phyloP scores from a whole-genome alignment of 495 filamentous ascomycete genomes.

The Penicillium psychrofluorescens region DNA sequence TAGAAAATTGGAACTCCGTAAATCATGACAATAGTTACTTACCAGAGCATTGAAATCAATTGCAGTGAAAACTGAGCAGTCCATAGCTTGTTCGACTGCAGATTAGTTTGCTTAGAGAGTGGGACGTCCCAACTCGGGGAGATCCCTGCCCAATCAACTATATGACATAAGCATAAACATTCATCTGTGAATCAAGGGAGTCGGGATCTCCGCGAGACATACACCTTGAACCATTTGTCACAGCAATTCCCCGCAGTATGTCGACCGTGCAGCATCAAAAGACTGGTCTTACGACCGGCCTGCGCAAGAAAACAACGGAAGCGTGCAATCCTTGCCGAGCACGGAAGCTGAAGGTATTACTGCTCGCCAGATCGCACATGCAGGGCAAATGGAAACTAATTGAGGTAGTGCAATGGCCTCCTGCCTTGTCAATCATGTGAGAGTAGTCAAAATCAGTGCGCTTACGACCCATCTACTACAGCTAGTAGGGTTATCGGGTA shows the following conservation, averaged over 20 bases:
- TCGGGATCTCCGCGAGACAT: constrained; percentile 4
- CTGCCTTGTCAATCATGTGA: constrained; percentile 8
- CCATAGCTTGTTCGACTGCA: too few relatives aligned
- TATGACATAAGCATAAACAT: too few relatives aligned
- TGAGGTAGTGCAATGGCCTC: constrained; percentile 5
- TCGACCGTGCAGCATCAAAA: not conserved
- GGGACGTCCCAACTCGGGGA: too few relatives aligned
- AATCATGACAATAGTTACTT: too few relatives aligned
- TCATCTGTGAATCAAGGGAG: not conserved
- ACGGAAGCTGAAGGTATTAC: constrained; percentile 3
- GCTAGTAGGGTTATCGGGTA: constrained; percentile 1
- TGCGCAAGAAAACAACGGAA: constrained; percentile 6
- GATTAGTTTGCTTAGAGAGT: too few relatives aligned
- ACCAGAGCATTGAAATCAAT: too few relatives aligned
- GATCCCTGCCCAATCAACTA: too few relatives aligned
- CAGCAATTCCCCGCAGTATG: not conserved
- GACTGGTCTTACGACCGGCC: not conserved
- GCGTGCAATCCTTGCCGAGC: constrained; percentile 5
- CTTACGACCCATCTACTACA: constrained; percentile 6
- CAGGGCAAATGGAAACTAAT: not conserved
- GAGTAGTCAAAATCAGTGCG: constrained; percentile 2
- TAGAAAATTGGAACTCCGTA: too few relatives aligned
- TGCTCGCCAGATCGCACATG: not conserved
- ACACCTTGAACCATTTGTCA: not conserved
- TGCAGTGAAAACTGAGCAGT: too few relatives aligned